Conservation (phyloP, 192 early-diverging fungal genomes). For the Linnemannia hyalina region DNA sequence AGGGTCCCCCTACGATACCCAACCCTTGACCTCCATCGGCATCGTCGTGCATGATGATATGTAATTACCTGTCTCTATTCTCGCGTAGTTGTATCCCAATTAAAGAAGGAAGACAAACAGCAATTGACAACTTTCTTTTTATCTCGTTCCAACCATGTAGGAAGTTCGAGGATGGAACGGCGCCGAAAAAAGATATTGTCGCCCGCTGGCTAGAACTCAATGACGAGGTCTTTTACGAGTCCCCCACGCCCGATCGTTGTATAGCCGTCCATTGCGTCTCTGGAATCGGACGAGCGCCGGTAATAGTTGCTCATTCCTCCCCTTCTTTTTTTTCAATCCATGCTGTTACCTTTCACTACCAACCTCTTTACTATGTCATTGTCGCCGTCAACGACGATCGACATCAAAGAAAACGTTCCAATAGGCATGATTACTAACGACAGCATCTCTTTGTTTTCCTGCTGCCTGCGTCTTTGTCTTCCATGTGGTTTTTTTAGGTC, state of each 20-base stretch:
- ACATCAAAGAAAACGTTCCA: neutral
- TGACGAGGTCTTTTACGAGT: conserved; percentile 40
- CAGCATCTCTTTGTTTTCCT: neutral
- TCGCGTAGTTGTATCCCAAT: neutral
- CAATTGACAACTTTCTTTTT: neutral
- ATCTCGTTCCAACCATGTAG: neutral
- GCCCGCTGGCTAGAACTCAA: conserved; percentile 55
- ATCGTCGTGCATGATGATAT: conserved; percentile 75
- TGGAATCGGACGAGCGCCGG: conserved; percentile 81
- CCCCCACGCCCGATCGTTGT: conserved; percentile 20
- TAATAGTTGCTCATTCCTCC: conserved; percentile 39
- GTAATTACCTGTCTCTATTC: neutral
- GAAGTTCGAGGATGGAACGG: conserved; percentile 78
- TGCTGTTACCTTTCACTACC: neutral
- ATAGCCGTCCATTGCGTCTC: conserved; percentile 79
- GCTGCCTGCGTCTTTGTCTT: neutral
- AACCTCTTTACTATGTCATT: neutral
- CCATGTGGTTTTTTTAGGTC: conserved; percentile 43
- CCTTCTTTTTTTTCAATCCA: neutral
- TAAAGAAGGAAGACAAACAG: neutral
- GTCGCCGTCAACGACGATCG: neutral
- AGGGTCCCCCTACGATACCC: conserved; percentile 64
- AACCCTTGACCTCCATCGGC: conserved; percentile 59
- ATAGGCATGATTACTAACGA: neutral
- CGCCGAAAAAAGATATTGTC: conserved; percentile 56